These are phyloP conservation scores for Annulohypoxylon moriforme DNA, from an alignment of 495 filamentous ascomycete genomes.

Conservation along the genomic window DNA sequence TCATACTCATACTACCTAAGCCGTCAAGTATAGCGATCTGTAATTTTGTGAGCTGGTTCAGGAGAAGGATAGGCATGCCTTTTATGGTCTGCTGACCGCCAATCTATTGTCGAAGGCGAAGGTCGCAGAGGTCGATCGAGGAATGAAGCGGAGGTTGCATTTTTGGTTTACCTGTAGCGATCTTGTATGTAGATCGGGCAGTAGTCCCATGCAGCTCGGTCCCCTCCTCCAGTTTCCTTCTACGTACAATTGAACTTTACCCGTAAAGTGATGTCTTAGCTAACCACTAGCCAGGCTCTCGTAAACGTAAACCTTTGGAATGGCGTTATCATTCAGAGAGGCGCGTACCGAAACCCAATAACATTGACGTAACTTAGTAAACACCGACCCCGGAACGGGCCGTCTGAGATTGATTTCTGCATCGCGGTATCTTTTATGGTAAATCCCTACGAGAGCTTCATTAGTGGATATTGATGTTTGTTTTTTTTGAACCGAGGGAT, in stretches of 20 bases:
- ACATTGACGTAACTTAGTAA: slow-evolving; percentile 32
- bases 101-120: slow-evolving; percentile 24
- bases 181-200: slow-evolving; percentile 18
- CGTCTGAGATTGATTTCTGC: not conserved
- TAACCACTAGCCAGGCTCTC: not conserved
- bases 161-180: slow-evolving; percentile 9
- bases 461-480: slow-evolving; percentile 1
- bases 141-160: slow-evolving; percentile 32
- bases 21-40: not conserved
- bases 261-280: slow-evolving; percentile 26
- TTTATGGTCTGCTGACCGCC: slow-evolving; percentile 24
- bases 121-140: slow-evolving; percentile 15
- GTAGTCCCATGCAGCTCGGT: not conserved
- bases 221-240: slow-evolving; percentile 15
- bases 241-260: slow-evolving; percentile 23
- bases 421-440: not conserved
- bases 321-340: slow-evolving; percentile 15
- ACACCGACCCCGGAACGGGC: slow-evolving; percentile 21
- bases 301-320: slow-evolving; percentile 18
- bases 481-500: slow-evolving; percentile 14
- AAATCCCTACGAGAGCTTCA: slow-evolving; percentile 8
- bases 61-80: slow-evolving; percentile 11
- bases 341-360: slow-evolving; percentile 15
- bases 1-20: not conserved
- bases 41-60: slow-evolving; percentile 1